Base-by-base conservation (phyloP, 805 yeast species). In the Candida michaelii region DNA sequence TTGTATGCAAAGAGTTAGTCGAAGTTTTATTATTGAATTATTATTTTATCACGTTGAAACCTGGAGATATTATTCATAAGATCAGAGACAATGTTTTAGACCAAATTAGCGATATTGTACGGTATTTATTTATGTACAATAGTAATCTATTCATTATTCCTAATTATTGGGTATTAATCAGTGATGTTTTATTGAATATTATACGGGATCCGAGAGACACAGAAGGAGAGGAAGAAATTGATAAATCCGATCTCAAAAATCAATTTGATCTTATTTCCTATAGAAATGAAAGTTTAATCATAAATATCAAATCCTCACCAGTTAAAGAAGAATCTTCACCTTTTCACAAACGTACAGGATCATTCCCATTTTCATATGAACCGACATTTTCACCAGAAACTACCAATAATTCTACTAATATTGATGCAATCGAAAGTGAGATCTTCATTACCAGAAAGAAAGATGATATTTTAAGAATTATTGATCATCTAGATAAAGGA, bases 201-300 rank as follows among this genome's bases (percentile, higher is more conserved):
- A 43, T 69, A 9, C 30, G 58, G 23, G 8, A 21, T 21, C 23
- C 23, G 23, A 6, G 23, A 21, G 23, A 21, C 23, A 21, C 23
- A n/a, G 43, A 44, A 1, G 16, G 6, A 15, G 33, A 37, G 9
- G 33, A 63, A 54, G 41, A 59, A 45, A 45, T 63, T 1, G 57
- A 53, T 17, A 12, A 25, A 11, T n/a, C 4, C n/a, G 43, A 44
- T 1, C 16, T 9, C 4, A 58, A 53, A n/a, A 77, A 76, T 32
- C 84, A 80, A 43, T 70, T 81, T 38, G 81, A 81, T 39, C 55
- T 83, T 23, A 76, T 84, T 4, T 74, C 80, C 39, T 82, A 80
- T 53, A 64, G 90, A 54, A 85, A 85, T 56, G 89, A 84, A 61
- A 82, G 89, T 2, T 64, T 85, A 40, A 80, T 82, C 5, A 21